Evolutionary conservation across 176 grass and related monocot genomes (phyloP), one percentile per base, ranked within the genome.

Genomic region (Typha latifolia): DNA sequence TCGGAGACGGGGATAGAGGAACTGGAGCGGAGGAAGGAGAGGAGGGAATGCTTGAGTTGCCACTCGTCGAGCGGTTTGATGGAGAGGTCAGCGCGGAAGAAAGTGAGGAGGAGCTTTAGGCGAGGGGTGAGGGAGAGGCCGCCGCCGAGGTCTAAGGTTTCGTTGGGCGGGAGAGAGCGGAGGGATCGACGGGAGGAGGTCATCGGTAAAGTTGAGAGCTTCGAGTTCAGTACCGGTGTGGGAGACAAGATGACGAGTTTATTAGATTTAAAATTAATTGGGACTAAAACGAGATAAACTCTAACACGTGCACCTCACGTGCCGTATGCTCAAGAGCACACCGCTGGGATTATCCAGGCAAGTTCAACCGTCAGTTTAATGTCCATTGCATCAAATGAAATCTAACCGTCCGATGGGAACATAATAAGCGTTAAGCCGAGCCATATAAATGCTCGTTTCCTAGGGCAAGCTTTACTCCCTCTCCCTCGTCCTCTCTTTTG

Each of bases 21-120:
- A 24, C 64, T 64, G 47, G 80, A 76, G 63, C 89, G 83, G 64
- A 97, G 85, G 73, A 90, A 92, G 56, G 86, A 61, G 52, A 92
- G 80, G 67, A 96, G 82, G 12, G 92, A 79, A 31, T 73, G 72
- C 23, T 89, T 84, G 66, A 97, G 89, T 59, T 92, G 87, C 93
- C 89, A 97, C 23, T 97, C 89, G 49, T 97, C 93, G 61, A 97
- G 57, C 63, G 93, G 89, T 61, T 78, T 76, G 69, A 97, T 78
- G 16, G 83, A 79, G 15, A 73, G 83, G 66, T 92, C 88, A 31
- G 83, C 76, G 23, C 88, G 93, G 81, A 91, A 85, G 85, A 97
- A 90, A 76, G 85, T 84, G 37, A 97, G 88, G 14, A 82, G 83
- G 9, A 97, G 76, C 81, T 87, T 97, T 5, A 92, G 74, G 29